Evolutionary conservation across 305 asterid species (phyloP).

Genomic region (Stenogyne calaminthoides): DNA sequence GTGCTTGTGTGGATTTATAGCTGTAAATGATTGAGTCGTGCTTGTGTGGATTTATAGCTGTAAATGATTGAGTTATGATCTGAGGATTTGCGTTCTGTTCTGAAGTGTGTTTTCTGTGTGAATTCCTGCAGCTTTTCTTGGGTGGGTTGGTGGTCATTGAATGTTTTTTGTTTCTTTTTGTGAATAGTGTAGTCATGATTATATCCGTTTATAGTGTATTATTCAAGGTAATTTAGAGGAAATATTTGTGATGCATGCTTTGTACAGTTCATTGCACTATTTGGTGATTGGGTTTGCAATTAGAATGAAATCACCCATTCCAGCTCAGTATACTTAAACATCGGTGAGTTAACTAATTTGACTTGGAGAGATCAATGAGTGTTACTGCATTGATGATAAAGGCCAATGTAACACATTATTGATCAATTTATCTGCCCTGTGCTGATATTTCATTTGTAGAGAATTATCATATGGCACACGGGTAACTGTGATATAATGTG

Average conservation of each 20-base stretch:
- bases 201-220: background rate
- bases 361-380: slow-evolving; percentile 3
- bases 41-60: background rate
- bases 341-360: background rate
- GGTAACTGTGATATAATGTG: background rate
- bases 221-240: background rate
- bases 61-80: background rate
- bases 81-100: background rate
- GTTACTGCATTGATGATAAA: background rate
- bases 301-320: background rate
- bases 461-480: background rate
- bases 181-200: background rate
- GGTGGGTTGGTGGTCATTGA: background rate
- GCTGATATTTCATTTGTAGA: slow-evolving; percentile 9
- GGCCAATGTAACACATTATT: background rate
- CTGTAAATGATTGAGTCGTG: too few species aligned
- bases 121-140: background rate
- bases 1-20: background rate
- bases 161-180: background rate
- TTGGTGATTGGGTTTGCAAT: slow-evolving; percentile 1
- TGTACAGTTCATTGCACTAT: slow-evolving; percentile 4
- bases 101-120: background rate
- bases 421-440: background rate
- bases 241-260: background rate
- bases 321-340: background rate